Base-by-base conservation (phyloP, 345 rosid genomes). In the Eucalyptus cladocalyx region DNA sequence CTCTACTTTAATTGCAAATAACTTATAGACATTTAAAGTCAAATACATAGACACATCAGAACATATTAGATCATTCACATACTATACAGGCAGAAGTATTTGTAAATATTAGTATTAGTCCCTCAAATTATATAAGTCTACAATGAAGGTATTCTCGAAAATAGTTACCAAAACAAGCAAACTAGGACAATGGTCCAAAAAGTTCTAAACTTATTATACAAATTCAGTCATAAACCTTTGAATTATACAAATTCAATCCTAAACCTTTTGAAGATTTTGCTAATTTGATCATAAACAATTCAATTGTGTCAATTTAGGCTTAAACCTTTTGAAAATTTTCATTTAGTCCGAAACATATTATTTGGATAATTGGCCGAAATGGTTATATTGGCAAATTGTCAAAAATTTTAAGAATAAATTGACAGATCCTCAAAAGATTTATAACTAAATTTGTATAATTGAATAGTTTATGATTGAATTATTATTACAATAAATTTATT, bases 401-500 rank as follows among this genome's bases (percentile, higher is more conserved):
- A 53, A 19, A 53, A 53, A 1, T 0, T 53, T 53, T 3, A 53
- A 53, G 1, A 8, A 53, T 19, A 53, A 53, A 19, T 53, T 1
- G 2, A 53, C 1, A 3, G 1, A 53, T 53, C 24, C 0, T 53
- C 11, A 19, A 19, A 53, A 19, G 2, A 53, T 19, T 53, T 53
- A 19, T 8, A 0, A 53, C 24, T 53, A 53, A 53, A 53, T 53
- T 2, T 3, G 11, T 53, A 53, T 5, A 53, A 53, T 53, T 51
- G 0, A 51, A 51, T 6, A 51, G 2, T 51, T 51, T 51, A 18
- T 51, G 23, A 51, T 18, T 19, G 5, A 53, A 19, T 53, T 53
- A n/a, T n/a, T n/a, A n/a, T n/a, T n/a, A 53, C 0, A 53, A 53
- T 53, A 53, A 53, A 0, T 53, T 53, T 19, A 7, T 8, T 0